Conservation (phyloP, 1,139 yeast genomes). For the Yamadazyma trypodendri region DNA sequence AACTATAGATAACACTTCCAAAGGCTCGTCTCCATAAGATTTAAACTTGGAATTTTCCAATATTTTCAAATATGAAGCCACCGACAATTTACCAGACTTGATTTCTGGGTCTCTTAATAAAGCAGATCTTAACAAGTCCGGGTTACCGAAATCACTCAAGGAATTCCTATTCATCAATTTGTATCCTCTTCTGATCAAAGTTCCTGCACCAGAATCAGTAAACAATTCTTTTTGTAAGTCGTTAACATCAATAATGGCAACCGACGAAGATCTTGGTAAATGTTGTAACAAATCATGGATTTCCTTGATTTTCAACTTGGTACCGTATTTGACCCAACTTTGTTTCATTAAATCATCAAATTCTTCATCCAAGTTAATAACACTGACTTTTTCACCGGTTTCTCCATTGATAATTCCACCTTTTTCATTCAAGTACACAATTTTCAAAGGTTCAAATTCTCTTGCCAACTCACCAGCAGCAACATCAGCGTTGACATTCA, state of each 20-base stretch:
- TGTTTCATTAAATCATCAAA: slow-evolving; percentile 87
- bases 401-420: slow-evolving; percentile 95
- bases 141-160: slow-evolving; percentile 69
- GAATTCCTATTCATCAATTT: slow-evolving; percentile 72
- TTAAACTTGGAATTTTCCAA: slow-evolving; percentile 66
- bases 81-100: slow-evolving; percentile 67
- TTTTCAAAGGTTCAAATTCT: slow-evolving; percentile 93
- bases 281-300: slow-evolving; percentile 91
- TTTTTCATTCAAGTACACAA: slow-evolving; percentile 93
- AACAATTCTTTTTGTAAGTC: slow-evolving; percentile 95
- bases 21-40: slow-evolving; percentile 93
- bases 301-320: slow-evolving; percentile 93
- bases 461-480: slow-evolving; percentile 98
- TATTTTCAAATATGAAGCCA: slow-evolving; percentile 76
- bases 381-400: slow-evolving; percentile 86
- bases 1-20: slow-evolving; percentile 90
- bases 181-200: slow-evolving; percentile 95
- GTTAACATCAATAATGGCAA: slow-evolving; percentile 92
- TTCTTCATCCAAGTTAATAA: slow-evolving; percentile 93
- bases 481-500: slow-evolving; percentile 97
- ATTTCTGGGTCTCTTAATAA: slow-evolving; percentile 76
- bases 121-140: slow-evolving; percentile 74
- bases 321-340: slow-evolving; percentile 98
- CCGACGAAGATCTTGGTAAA: slow-evolving; percentile 95
- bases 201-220: slow-evolving; percentile 99